Conservation (phyloP, 2,329 filamentous ascomycete genomes). For the Rutstroemia sp. region DNA sequence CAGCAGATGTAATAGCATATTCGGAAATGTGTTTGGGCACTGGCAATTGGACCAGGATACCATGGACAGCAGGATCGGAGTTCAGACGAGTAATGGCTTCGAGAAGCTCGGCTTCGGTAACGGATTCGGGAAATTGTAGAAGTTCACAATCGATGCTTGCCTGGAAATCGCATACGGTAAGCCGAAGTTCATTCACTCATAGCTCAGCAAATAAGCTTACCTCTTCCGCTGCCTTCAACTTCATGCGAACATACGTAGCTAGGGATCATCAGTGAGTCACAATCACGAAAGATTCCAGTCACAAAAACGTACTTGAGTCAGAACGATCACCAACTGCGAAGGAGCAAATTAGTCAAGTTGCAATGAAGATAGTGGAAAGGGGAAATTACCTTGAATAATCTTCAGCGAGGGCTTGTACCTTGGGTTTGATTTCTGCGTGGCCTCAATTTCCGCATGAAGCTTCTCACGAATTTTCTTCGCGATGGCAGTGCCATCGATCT, state of each 20-base stretch:
- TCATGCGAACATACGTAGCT: slow-evolving; percentile 99
- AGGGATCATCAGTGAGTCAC: slow-evolving; percentile 3
- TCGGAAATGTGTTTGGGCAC: slow-evolving; percentile 86
- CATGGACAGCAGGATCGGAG: slow-evolving; percentile 78
- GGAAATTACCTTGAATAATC: slow-evolving; percentile 77
- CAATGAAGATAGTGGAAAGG: not conserved
- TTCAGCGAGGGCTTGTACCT: slow-evolving; percentile 84
- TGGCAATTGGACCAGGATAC: slow-evolving; percentile 89
- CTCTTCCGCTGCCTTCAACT: slow-evolving; percentile 92
- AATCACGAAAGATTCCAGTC: not conserved
- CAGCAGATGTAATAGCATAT: slow-evolving; percentile 81
- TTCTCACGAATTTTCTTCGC: slow-evolving; percentile 84
- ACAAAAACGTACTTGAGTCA: slow-evolving; percentile 69
- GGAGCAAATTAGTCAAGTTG: slow-evolving; percentile 13
- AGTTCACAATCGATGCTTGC: slow-evolving; percentile 86
- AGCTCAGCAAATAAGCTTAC: slow-evolving; percentile 37
- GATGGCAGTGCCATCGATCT: slow-evolving; percentile 94
- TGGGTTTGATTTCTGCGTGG: slow-evolving; percentile 75
- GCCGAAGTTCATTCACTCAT: no score
- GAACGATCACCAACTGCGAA: slow-evolving; percentile 76
- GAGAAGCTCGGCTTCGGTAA: slow-evolving; percentile 79
- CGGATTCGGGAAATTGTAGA: slow-evolving; percentile 72
- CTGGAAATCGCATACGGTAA: slow-evolving; percentile 36
- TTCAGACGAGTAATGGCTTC: slow-evolving; percentile 77
- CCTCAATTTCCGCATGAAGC: slow-evolving; percentile 71